These are phyloP conservation scores for Stachybotrys echinatus DNA, from an alignment of 2,329 filamentous ascomycete genomes.

Conservation along the genomic window DNA sequence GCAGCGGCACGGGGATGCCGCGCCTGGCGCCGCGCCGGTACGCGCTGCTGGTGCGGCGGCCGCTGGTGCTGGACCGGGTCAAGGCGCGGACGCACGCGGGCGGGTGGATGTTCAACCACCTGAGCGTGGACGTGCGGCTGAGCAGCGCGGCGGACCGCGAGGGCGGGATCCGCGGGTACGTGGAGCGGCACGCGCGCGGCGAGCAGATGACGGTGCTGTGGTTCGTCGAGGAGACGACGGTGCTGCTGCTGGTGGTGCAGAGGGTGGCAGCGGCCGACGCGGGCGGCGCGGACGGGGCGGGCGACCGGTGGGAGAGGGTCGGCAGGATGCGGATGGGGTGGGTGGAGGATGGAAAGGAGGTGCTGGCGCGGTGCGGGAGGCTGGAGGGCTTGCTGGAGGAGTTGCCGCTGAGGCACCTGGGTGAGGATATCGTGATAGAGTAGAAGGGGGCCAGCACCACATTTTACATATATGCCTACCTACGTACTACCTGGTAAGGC, in stretches of 20 bases:
- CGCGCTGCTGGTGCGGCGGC: slow-evolving; percentile 24
- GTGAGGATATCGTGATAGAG: slow-evolving; percentile 26
- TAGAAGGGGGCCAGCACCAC: slow-evolving; percentile 7
- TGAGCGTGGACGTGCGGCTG: slow-evolving; percentile 25
- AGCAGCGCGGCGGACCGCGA: slow-evolving; percentile 17
- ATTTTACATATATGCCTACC: too few relatives aligned
- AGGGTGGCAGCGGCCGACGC: slow-evolving; percentile 12
- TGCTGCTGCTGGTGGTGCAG: slow-evolving; percentile 28
- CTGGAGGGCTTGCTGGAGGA: slow-evolving; percentile 25
- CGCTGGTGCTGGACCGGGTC: slow-evolving; percentile 25
- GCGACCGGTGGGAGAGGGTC: slow-evolving; percentile 24
- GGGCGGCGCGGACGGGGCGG: slow-evolving; percentile 1
- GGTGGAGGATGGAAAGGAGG: slow-evolving; percentile 23
- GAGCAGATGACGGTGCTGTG: slow-evolving; percentile 30
- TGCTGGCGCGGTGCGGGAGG: slow-evolving; percentile 20
- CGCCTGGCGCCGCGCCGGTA: slow-evolving; percentile 18
- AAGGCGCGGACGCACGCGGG: slow-evolving; percentile 23
- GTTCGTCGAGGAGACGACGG: slow-evolving; percentile 26
- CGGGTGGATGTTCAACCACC: slow-evolving; percentile 28
- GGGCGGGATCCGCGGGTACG: slow-evolving; percentile 23
- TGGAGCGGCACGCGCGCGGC: slow-evolving; percentile 25
- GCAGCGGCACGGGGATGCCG: slow-evolving; percentile 9
- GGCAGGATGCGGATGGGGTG: slow-evolving; percentile 30
- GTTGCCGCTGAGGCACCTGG: slow-evolving; percentile 24
- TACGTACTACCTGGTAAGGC: too few relatives aligned